Base-by-base conservation (phyloP, 2,329 filamentous ascomycete genomes). In the Lasiodiplodia theobromae region DNA sequence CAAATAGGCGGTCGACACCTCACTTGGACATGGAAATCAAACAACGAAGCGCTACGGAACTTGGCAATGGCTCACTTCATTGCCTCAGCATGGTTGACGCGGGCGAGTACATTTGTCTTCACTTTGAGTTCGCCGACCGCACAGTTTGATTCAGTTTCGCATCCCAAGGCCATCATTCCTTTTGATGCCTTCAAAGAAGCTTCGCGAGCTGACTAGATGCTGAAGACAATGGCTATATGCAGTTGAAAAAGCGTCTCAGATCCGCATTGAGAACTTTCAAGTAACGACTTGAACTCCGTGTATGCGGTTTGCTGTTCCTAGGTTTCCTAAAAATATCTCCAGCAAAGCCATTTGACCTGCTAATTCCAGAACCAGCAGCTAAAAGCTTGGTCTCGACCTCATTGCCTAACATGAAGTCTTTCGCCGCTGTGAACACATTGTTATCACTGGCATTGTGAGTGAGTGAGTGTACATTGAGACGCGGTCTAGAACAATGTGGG, bases 401-500 rank as follows among this genome's bases (percentile, higher is more conserved):
- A 28, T 16, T 18, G 18, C 37, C 34, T 5, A 49, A 49, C 10
- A 18, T 28, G 12, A 21, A 14, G 40, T 7, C 21, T 47, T n/a
- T 14, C 28, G 47, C 47, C 44, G 52, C 23, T 64, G 47, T 64
- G 21, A 18, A 21, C 14, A 21, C 28, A 5, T 63, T 63, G 25
- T 51, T 5, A 28, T 18, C 58, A 47, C 49, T 51, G 18, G 25
- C n/a, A 34, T 18, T 23, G 60, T 49, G n/a, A 47, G 11, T 52
- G 28, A 6, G 60, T 49, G n/a, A 12, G 11, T 52, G 28, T 6
- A 49, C 11, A n/a, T 64, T 31, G 25, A 28, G 5, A 34, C 31
- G 23, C 5, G 21, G 47, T 52, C 60, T 52, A 40, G 60, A 64
- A 64, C 60, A 64, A 52, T 38, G 11, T 21, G n/a, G 38, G 11